Base-by-base conservation (phyloP, 78 protist genomes). In the Bigelowiella natans region DNA sequence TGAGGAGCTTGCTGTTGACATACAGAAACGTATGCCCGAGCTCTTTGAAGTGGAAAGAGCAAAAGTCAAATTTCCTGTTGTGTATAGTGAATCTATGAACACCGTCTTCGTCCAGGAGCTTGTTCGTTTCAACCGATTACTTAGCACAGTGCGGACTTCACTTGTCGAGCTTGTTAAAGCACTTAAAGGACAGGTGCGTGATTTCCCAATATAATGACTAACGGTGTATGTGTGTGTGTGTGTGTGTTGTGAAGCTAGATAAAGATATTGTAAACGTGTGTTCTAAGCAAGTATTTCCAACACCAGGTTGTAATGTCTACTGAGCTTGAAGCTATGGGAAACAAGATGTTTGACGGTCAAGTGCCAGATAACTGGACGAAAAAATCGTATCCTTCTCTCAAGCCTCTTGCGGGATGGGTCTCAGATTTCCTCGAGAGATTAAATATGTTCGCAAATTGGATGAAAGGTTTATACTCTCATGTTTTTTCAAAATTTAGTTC, bases 361-460 rank as follows among this genome's bases (percentile, higher is more conserved):
- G 90, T 86, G 39, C 94, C 94, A 2, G 64, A 36, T 2, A 84
- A 63, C 86, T 94, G 94, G 92, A 28, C 40, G 36, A 37, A 11
- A 1, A 90, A 39, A 0, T 92, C 96, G 11, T 96, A 96, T 37
- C 94, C 96, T 0, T 90, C 95, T 2, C 89, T 96, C 91, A 95
- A 94, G 82, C 93, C 95, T 38, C 94, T 96, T 31, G 92, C 86
- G 37, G 0, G 94, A 31, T 96, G 97, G 97, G 39, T 95, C 38
- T 1, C 30, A 0, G 96, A 96, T 88, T 51, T 96, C 11, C 0
- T 34, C 31, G n/a, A 0, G 31, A 86, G 96, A 85, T 82, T 37
- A 37, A 88, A 51, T 7, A 51, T 51, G 73, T 51, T 51, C 73
- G 7, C 73, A 51, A 51, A 7, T 18, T 51, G 73, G 73, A 51